A percentile compares a stretch with the other conserved stretches of the same genome.
These are phyloP conservation scores for Remersonia thermophila DNA, from an alignment of 2,329 filamentous ascomycete species.

Conservation along the genomic window DNA sequence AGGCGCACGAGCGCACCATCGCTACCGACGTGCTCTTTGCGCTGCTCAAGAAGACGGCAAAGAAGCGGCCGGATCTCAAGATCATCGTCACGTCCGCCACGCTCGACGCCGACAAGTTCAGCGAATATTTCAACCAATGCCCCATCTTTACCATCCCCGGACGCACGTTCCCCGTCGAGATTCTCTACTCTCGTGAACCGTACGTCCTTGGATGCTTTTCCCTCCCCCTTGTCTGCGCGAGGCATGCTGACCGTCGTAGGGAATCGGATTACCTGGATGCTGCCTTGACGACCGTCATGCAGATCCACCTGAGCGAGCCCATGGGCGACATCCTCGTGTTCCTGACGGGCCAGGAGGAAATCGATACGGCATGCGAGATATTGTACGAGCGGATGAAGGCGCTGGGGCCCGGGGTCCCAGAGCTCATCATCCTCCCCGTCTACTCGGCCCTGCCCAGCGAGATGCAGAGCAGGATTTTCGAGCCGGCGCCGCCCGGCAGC, in stretches of 20 bases:
- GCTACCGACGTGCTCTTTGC: slow-evolving; percentile 92
- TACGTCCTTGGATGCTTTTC: slow-evolving; percentile 2
- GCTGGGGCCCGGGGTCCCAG: slow-evolving; percentile 77
- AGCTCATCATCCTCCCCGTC: slow-evolving; percentile 87
- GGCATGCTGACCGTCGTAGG: slow-evolving; percentile 2
- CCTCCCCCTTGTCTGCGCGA: neutral
- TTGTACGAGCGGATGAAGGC: slow-evolving; percentile 94
- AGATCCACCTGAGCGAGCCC: slow-evolving; percentile 89
- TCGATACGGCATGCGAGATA: slow-evolving; percentile 88
- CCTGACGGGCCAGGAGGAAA: slow-evolving; percentile 94
- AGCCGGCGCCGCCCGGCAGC: slow-evolving; percentile 72
- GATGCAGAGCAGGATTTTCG: slow-evolving; percentile 89
- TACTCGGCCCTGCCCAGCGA: slow-evolving; percentile 89
- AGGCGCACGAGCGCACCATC: slow-evolving; percentile 95
- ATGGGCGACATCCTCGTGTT: slow-evolving; percentile 92
- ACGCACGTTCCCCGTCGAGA: slow-evolving; percentile 87
- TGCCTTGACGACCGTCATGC: slow-evolving; percentile 92
- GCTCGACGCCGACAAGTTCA: slow-evolving; percentile 94
- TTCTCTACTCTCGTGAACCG: slow-evolving; percentile 89
- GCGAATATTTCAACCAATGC: slow-evolving; percentile 86
- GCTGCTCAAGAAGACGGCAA: slow-evolving; percentile 83
- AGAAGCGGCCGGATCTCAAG: slow-evolving; percentile 75
- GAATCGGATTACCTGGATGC: slow-evolving; percentile 93
- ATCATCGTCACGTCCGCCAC: slow-evolving; percentile 95
- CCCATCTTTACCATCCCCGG: slow-evolving; percentile 96